phyloP scores from a whole-genome alignment of 495 filamentous ascomycete species.

The Podospora appendiculata region DNA sequence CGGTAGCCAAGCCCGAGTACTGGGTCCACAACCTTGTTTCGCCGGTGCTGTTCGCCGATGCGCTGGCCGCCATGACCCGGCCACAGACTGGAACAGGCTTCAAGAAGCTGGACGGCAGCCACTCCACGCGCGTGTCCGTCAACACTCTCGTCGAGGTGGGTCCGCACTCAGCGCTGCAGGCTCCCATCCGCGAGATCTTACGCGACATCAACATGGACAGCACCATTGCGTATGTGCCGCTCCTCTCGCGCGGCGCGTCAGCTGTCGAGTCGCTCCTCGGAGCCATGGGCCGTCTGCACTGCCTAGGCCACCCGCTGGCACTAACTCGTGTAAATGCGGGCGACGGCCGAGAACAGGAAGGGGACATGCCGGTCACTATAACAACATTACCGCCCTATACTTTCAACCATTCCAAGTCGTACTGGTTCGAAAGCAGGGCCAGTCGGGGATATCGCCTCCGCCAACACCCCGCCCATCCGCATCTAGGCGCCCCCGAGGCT shows the following conservation, averaged over 20 bases:
- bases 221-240: constrained; percentile 14
- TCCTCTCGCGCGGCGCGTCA: constrained; percentile 15
- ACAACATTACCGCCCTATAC: constrained; percentile 8
- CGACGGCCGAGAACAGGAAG: background rate
- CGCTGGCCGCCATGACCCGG: constrained; percentile 14
- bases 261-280: constrained; percentile 18
- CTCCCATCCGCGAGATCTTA: constrained; percentile 43
- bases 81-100: background rate
- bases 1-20: constrained; percentile 20
- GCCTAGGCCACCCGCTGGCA: constrained; percentile 21
- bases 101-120: constrained; percentile 1
- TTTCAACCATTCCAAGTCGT: constrained; percentile 29
- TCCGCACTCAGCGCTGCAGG: constrained; percentile 46
- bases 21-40: constrained; percentile 41
- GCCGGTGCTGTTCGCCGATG: constrained; percentile 36
- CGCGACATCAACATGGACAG: constrained; percentile 3
- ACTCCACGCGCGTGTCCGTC: background rate
- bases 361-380: background rate
- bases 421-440: constrained; percentile 32
- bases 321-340: constrained; percentile 15
- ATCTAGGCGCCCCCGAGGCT: constrained; percentile 31
- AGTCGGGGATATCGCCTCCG: constrained; percentile 36
- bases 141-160: constrained; percentile 45
- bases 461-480: constrained; percentile 22
- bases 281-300: constrained; percentile 24